Conservation (phyloP, 805 yeast species). For the Cyberlindnera maritima region DNA sequence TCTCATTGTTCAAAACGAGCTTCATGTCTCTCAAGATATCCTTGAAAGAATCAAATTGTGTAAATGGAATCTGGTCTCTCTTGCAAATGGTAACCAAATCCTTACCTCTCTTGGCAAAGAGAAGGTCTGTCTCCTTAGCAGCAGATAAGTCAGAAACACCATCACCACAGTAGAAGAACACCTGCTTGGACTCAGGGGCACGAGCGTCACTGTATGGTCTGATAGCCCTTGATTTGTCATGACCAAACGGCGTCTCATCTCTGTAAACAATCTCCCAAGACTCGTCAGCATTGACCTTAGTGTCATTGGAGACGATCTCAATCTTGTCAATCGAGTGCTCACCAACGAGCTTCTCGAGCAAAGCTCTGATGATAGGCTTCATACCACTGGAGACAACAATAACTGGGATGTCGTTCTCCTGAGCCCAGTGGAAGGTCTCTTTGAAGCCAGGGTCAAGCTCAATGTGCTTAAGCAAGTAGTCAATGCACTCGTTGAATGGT, state of each 20-base stretch:
- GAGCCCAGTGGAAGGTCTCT: constrained; percentile 77
- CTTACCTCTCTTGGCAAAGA: constrained; percentile 91
- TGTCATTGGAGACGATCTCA: constrained; percentile 81
- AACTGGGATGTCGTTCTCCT: constrained; percentile 67
- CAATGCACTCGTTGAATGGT: constrained; percentile 82
- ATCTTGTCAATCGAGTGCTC: constrained; percentile 67
- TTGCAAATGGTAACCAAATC: constrained; percentile 85
- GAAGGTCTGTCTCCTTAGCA: constrained; percentile 88
- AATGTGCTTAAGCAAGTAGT: constrained; percentile 60
- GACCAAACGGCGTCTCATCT: constrained; percentile 89
- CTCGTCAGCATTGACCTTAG: constrained; percentile 50
- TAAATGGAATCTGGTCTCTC: constrained; percentile 76
- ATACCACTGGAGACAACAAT: constrained; percentile 91
- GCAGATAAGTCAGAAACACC: constrained; percentile 96
- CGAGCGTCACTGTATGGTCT: constrained; percentile 36
- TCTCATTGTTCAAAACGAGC: constrained; percentile 46
- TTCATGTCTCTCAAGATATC: constrained; percentile 69
- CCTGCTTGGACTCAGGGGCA: constrained; percentile 45
- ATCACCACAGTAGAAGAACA: constrained; percentile 91
- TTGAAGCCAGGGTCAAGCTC: constrained; percentile 89
- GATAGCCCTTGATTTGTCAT: constrained; percentile 87
- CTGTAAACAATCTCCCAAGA: constrained; percentile 83
- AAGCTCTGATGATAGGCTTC: constrained; percentile 84
- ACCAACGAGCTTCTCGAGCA: constrained; percentile 74
- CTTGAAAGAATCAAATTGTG: constrained; percentile 71